phyloP scores from a whole-genome alignment of 2,329 filamentous ascomycete genomes.

The Ophiostoma novo-ulmi region DNA sequence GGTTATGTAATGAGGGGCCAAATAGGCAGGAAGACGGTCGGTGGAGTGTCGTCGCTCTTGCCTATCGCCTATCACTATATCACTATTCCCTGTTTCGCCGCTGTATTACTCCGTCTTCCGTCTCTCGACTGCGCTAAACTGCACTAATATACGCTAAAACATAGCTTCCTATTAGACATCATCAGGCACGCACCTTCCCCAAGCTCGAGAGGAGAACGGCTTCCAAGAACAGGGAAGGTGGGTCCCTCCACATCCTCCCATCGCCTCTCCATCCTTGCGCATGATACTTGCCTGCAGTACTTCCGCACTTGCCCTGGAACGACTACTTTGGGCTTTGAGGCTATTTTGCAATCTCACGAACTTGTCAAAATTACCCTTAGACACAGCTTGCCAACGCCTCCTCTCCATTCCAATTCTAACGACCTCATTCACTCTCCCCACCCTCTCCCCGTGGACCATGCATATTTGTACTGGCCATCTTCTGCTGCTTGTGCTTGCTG shows the following conservation, averaged over 20 bases:
- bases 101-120: not conserved
- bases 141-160: not conserved
- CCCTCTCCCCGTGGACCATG: constrained; percentile 2
- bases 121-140: not conserved
- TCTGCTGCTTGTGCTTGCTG: constrained; percentile 10
- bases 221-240: constrained; percentile 6
- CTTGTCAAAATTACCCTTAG: too few species aligned
- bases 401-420: not conserved
- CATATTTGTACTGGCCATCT: not conserved
- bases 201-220: constrained; percentile 4
- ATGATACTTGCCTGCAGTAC: constrained; percentile 4
- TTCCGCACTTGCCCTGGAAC: not conserved
- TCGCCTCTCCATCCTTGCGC: constrained; percentile 6
- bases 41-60: not conserved
- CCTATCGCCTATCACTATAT: too few species aligned
- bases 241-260: constrained; percentile 8
- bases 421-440: not conserved
- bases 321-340: not conserved
- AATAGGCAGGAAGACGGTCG: not conserved
- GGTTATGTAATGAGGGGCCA: constrained; percentile 5
- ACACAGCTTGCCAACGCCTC: not conserved
- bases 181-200: constrained; percentile 9
- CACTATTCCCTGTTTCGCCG: not conserved
- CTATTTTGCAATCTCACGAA: constrained; percentile 1
- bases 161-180: not conserved